A percentile compares a stretch with the other conserved stretches of the same genome.
Conservation (phyloP, 2,329 filamentous ascomycete genomes). For the Penicillium sp. region DNA sequence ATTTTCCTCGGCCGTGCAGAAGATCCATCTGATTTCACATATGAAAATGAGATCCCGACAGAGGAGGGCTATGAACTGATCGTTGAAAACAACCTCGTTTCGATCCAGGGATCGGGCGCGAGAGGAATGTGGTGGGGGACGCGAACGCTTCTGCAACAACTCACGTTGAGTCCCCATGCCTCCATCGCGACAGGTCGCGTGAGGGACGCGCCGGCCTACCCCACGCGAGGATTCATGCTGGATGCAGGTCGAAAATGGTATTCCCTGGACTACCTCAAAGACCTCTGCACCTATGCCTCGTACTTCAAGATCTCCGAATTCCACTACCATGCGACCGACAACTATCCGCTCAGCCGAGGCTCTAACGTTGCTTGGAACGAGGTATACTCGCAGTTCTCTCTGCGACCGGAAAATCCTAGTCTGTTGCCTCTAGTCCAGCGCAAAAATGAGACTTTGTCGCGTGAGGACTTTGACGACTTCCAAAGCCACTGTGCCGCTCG, state of each 20-base stretch:
- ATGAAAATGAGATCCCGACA: conserved; percentile 51
- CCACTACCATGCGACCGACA: conserved; percentile 62
- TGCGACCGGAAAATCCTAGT: conserved; percentile 53
- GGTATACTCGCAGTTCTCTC: conserved; percentile 59
- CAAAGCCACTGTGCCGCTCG: conserved; percentile 56
- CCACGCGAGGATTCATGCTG: conserved; percentile 53
- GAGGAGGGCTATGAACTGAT: conserved; percentile 56
- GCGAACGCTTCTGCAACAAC: conserved; percentile 56
- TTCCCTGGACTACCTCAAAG: conserved; percentile 55
- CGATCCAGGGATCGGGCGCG: conserved; percentile 56
- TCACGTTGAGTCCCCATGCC: conserved; percentile 42
- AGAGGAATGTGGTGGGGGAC: conserved; percentile 63
- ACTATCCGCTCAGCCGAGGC: conserved; percentile 55
- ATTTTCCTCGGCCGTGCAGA: conserved; percentile 45
- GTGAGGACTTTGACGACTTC: conserved; percentile 54
- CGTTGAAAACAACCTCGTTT: conserved; percentile 40
- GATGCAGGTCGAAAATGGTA: conserved; percentile 61
- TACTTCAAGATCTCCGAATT: conserved; percentile 64
- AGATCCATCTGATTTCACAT: conserved; percentile 37
- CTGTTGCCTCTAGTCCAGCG: conserved; percentile 55
- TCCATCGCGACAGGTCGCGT: conserved; percentile 47
- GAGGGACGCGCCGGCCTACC: conserved; percentile 56
- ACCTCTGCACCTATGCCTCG: conserved; percentile 62
- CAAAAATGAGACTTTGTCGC: conserved; percentile 58
- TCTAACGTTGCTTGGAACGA: conserved; percentile 50